Conservation (phyloP, 2,329 filamentous ascomycete genomes). For the Hymenoscyphus infarciens region DNA sequence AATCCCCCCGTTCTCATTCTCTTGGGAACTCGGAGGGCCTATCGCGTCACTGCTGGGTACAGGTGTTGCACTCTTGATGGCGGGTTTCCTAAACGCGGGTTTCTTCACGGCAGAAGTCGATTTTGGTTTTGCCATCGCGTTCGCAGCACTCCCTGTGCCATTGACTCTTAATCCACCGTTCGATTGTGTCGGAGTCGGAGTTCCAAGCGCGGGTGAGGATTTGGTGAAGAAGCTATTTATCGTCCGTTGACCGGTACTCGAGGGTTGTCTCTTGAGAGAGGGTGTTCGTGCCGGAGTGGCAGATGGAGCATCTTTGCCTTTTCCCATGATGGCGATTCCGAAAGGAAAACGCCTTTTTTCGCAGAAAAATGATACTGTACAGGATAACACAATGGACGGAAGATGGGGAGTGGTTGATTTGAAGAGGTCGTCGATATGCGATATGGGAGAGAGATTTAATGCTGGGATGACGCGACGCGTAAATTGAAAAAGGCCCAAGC, state of each 20-base stretch:
- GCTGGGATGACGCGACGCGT: background rate
- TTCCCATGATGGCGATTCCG: slow-evolving; percentile 20
- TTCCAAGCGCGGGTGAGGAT: slow-evolving; percentile 44
- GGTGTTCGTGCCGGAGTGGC: slow-evolving; percentile 30
- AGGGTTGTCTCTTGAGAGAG: slow-evolving; percentile 32
- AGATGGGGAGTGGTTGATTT: background rate
- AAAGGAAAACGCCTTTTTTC: background rate
- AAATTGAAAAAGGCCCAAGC: no score
- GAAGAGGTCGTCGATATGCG: background rate
- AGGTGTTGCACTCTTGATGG: slow-evolving; percentile 56
- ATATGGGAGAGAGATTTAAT: background rate
- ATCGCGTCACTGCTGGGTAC: slow-evolving; percentile 76
- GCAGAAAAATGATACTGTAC: background rate
- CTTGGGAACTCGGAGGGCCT: slow-evolving; percentile 65
- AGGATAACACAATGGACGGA: background rate
- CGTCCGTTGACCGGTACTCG: slow-evolving; percentile 54
- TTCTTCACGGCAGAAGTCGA: slow-evolving; percentile 40
- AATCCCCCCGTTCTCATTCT: slow-evolving; percentile 49
- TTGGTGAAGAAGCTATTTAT: slow-evolving; percentile 79
- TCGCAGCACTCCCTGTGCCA: slow-evolving; percentile 36
- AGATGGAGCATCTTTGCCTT: slow-evolving; percentile 18
- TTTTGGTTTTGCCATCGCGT: slow-evolving; percentile 32
- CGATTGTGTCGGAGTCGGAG: slow-evolving; percentile 38
- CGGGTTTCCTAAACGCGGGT: slow-evolving; percentile 35
- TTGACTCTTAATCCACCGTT: slow-evolving; percentile 32